Evolutionary conservation across 2,329 filamentous ascomycete genomes (phyloP).

Genomic region (Neopestalotiopsis rosae): DNA sequence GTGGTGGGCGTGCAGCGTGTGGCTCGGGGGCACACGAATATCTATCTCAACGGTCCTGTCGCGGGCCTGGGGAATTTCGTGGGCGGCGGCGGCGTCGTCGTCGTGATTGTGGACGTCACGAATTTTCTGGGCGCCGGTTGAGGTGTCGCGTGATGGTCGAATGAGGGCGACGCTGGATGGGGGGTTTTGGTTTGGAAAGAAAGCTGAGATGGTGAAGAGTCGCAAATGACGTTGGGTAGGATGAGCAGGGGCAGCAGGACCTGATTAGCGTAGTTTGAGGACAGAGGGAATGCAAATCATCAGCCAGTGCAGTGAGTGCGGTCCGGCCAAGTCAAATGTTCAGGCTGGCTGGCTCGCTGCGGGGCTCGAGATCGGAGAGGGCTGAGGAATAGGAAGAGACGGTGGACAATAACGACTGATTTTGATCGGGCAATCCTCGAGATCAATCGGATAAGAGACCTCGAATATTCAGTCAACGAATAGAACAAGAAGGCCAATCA

Average conservation of each 20-base stretch:
- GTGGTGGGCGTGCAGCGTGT: conserved; percentile 4
- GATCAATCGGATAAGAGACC: neutral
- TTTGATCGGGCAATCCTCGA: neutral
- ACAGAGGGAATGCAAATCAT: conserved; percentile 4
- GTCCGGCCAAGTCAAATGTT: neutral
- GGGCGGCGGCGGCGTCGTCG: neutral
- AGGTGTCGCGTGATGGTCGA: conserved; percentile 10
- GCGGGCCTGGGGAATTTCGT: neutral
- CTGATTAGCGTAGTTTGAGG: conserved; percentile 18
- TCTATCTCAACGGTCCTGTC: neutral
- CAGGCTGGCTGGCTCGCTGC: neutral
- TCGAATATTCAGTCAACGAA: neutral
- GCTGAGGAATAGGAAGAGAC: neutral
- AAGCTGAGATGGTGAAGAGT: conserved; percentile 15
- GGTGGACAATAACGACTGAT: neutral
- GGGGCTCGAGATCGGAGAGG: neutral
- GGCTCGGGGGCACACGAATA: neutral
- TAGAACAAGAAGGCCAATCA: neutral
- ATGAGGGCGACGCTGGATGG: conserved; percentile 3
- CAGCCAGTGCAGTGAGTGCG: too few relatives aligned
- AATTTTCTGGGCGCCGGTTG: neutral
- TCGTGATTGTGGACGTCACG: neutral
- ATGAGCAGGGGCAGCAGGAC: conserved; percentile 16
- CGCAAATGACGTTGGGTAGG: conserved; percentile 19
- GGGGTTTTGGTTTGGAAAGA: neutral